Evolutionary conservation across 768 basidiomycete species (phyloP).

Genomic region (Butyriboletus loyo): DNA sequence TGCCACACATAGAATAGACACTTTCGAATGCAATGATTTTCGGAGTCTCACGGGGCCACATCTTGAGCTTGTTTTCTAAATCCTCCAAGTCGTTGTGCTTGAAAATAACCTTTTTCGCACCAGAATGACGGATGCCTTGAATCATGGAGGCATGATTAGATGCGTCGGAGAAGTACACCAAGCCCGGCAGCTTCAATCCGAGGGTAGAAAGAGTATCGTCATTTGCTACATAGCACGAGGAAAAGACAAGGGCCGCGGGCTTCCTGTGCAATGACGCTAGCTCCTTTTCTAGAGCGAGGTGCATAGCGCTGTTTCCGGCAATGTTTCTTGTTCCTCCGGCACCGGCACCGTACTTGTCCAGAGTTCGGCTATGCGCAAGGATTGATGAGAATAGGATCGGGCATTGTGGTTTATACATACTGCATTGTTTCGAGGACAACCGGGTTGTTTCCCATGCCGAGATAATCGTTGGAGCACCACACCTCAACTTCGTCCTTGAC

Average conservation of each 20-base stretch:
- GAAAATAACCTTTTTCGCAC: conserved; percentile 92
- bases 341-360: conserved; percentile 95
- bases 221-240: conserved; percentile 99
- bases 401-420: conserved; percentile 48
- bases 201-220: conserved; percentile 95
- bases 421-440: conserved; percentile 98
- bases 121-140: conserved; percentile 96
- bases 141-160: conserved; percentile 99
- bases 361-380: conserved; percentile 64
- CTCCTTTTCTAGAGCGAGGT: conserved; percentile 90
- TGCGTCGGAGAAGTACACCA: conserved; percentile 94
- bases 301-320: conserved; percentile 96
- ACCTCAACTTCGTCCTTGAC: conserved; percentile 93
- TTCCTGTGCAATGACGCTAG: conserved; percentile 91
- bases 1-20: conserved; percentile 99
- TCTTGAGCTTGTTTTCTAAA: conserved; percentile 82
- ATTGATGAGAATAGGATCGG: conserved; percentile 13
- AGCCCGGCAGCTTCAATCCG: conserved; percentile 93
- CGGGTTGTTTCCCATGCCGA: conserved; percentile 97
- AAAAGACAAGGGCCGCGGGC: conserved; percentile 90
- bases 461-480: conserved; percentile 98
- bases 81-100: conserved; percentile 96
- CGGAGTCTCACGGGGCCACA: conserved; percentile 88
- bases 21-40: conserved; percentile 98
- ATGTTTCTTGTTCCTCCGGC: conserved; percentile 99